Percentiles rank a stretch among this genome's conserved stretches.
phyloP scores from a whole-genome alignment of 805 yeast species.

The Saccharomycopsis sp. region DNA sequence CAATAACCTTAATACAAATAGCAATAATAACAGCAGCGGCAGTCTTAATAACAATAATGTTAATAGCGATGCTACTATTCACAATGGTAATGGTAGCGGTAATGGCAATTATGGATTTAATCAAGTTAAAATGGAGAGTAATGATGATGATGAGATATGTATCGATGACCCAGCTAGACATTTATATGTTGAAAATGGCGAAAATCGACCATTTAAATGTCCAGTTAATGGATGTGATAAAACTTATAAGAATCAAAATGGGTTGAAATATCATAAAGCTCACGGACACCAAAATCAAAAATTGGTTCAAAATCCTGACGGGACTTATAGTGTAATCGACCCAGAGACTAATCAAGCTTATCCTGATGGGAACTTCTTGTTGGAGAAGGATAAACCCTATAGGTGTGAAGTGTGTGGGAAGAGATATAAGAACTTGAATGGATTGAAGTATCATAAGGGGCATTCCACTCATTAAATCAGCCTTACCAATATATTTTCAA shows the following conservation, averaged over 20 bases:
- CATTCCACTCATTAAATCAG: constrained; percentile 80
- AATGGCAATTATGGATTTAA: constrained; percentile 27
- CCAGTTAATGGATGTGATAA: constrained; percentile 98
- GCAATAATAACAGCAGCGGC: constrained; percentile 4
- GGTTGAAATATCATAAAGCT: constrained; percentile 87
- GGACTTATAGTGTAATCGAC: constrained; percentile 85
- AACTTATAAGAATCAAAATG: constrained; percentile 95
- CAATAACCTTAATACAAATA: constrained; percentile 9
- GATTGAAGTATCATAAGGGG: constrained; percentile 94
- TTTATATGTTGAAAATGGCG: constrained; percentile 87
- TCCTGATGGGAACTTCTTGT: constrained; percentile 78
- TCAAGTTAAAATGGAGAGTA: constrained; percentile 25
- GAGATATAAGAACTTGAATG: constrained; percentile 91
- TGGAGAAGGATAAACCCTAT: constrained; percentile 97
- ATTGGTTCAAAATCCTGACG: constrained; percentile 83
- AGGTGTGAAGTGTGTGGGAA: constrained; percentile 98
- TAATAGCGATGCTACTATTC: not conserved
- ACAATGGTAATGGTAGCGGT: constrained; percentile 26
- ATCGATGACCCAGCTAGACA: constrained; percentile 97
- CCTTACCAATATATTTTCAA: not conserved
- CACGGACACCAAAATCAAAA: constrained; percentile 98
- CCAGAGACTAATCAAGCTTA: constrained; percentile 86
- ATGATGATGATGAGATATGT: constrained; percentile 53
- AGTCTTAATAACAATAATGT: constrained; percentile 2
- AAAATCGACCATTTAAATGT: constrained; percentile 91